Conservation (phyloP, 2,329 filamentous ascomycete species). For the Dothideomycetes sp. region DNA sequence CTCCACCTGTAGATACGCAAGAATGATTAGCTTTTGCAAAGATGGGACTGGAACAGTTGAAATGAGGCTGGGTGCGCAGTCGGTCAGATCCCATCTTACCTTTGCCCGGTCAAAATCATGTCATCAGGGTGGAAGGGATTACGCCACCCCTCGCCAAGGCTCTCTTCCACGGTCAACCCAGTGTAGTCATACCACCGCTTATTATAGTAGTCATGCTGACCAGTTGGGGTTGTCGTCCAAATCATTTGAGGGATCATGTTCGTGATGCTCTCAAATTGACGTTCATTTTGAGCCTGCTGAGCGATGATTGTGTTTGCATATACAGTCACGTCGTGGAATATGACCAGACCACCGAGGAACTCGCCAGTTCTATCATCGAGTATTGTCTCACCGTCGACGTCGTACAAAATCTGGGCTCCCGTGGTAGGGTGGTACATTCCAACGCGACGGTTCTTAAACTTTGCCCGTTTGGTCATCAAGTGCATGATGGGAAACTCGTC, state of each 20-base stretch:
- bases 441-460: slow-evolving; percentile 48
- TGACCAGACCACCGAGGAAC: slow-evolving; percentile 61
- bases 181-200: slow-evolving; percentile 74
- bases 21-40: too few species aligned
- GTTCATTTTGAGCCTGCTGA: slow-evolving; percentile 60
- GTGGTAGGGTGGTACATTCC: slow-evolving; percentile 49
- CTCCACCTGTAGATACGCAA: slow-evolving; percentile 41
- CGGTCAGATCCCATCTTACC: too few species aligned
- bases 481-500: slow-evolving; percentile 57
- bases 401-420: slow-evolving; percentile 47
- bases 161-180: slow-evolving; percentile 51
- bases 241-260: slow-evolving; percentile 51
- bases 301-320: slow-evolving; percentile 58
- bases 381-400: slow-evolving; percentile 57
- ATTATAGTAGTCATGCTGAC: slow-evolving; percentile 62
- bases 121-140: slow-evolving; percentile 62
- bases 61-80: too few species aligned
- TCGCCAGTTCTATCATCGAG: slow-evolving; percentile 56
- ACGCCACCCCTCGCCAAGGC: slow-evolving; percentile 52
- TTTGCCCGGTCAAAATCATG: slow-evolving; percentile 39
- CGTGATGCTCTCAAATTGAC: slow-evolving; percentile 64
- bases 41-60: too few species aligned
- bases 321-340: slow-evolving; percentile 61
- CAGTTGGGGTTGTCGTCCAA: slow-evolving; percentile 61
- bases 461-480: slow-evolving; percentile 49